Percentiles rank a stretch among this genome's conserved stretches.
These are phyloP conservation scores for Asparagopsis taxiformis DNA, from an alignment of 31 red algal genomes.

Conservation along the genomic window DNA sequence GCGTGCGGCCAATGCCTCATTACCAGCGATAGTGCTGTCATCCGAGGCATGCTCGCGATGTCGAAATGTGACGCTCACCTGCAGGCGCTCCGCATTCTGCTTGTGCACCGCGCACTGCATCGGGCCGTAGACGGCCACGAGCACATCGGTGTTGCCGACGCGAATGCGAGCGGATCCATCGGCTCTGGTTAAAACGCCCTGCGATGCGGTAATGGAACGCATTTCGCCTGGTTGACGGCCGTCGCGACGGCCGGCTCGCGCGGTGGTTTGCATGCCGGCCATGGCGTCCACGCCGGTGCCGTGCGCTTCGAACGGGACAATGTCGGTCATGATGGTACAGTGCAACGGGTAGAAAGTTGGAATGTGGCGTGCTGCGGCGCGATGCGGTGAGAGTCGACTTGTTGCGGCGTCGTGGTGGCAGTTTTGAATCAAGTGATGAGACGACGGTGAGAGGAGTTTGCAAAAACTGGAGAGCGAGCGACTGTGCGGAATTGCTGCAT, in stretches of 20 bases:
- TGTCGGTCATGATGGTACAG: slow-evolving; percentile 16
- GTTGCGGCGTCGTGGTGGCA: no score
- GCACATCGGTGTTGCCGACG: slow-evolving; percentile 49
- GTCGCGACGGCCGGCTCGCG: slow-evolving; percentile 48
- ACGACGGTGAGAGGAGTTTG: no score
- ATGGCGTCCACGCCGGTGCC: slow-evolving; percentile 52
- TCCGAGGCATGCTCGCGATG: slow-evolving; percentile 14
- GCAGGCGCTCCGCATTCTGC: slow-evolving; percentile 36
- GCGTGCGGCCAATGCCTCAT: slow-evolving; percentile 11
- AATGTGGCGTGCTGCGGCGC: no score
- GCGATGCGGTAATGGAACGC: slow-evolving; percentile 46
- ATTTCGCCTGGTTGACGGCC: slow-evolving; percentile 40
- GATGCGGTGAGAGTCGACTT: no score
- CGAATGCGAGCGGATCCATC: slow-evolving; percentile 63
- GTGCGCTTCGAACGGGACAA: slow-evolving; percentile 6
- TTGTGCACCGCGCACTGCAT: slow-evolving; percentile 30
- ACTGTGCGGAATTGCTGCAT: no score
- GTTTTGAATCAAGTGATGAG: no score
- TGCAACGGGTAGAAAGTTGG: no score
- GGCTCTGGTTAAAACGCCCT: slow-evolving; percentile 19
- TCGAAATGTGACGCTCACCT: slow-evolving; percentile 54
- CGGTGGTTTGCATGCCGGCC: slow-evolving; percentile 1
- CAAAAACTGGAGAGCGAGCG: no score
- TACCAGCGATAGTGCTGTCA: background rate
- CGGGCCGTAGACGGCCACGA: slow-evolving; percentile 61